Percentiles rank a stretch among this genome's conserved stretches.
Conservation (phyloP, 2,329 filamentous ascomycete species). For the Exophiala dermatitidis region DNA sequence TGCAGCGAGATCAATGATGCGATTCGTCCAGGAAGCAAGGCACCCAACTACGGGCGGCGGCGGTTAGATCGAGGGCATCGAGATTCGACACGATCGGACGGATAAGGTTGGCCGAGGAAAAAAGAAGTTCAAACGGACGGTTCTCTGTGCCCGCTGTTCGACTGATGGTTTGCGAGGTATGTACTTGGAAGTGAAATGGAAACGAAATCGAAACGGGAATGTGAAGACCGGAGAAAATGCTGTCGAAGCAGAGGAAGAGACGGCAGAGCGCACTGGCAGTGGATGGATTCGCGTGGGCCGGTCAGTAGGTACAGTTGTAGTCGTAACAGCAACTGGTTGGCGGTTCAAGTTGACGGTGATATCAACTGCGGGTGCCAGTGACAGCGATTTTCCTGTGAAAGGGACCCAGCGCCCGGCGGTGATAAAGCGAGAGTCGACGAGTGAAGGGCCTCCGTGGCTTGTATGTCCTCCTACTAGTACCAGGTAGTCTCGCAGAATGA, state of each 20-base stretch:
- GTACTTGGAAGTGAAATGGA: background rate
- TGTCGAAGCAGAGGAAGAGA: background rate
- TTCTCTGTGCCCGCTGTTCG: background rate
- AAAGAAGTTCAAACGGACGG: background rate
- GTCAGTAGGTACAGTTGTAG: too few species aligned
- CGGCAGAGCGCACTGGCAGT: background rate
- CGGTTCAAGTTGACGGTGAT: background rate
- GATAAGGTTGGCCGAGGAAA: background rate
- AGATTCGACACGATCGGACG: background rate
- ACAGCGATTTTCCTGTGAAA: background rate
- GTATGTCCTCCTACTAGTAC: too few species aligned
- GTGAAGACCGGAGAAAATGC: background rate
- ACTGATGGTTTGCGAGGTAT: background rate
- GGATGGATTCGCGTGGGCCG: background rate
- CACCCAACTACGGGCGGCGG: constrained; percentile 18
- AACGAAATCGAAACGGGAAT: background rate
- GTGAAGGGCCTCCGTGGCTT: background rate
- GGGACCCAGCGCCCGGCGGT: background rate
- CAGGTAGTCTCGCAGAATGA: too few species aligned
- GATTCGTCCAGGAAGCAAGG: constrained; percentile 16
- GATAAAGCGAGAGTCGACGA: background rate
- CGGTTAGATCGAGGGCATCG: constrained; percentile 10
- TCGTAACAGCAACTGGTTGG: background rate
- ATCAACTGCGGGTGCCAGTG: constrained; percentile 1
- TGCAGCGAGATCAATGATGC: constrained; percentile 11